Evolutionary conservation across 139 green algal species (phyloP).

Genomic region (Mesotaenium endlicherianum): DNA sequence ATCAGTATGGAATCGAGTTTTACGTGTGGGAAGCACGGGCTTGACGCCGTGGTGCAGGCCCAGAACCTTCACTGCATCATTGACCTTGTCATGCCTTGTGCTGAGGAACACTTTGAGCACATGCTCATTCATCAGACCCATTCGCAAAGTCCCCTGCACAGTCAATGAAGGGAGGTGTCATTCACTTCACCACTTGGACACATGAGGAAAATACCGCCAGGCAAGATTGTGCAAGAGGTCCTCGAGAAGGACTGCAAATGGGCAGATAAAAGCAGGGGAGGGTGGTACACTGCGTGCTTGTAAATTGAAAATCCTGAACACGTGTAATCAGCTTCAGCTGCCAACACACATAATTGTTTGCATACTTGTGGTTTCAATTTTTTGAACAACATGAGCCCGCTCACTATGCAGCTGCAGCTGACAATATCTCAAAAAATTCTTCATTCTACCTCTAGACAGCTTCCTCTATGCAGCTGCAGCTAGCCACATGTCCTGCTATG

Average conservation of each 20-base stretch:
- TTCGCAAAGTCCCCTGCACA: not conserved
- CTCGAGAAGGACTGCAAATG: not conserved
- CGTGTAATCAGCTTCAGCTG: no score
- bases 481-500: not conserved
- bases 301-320: no score
- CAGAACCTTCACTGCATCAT: not conserved
- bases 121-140: not conserved
- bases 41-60: not conserved
- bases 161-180: not conserved
- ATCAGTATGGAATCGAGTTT: not conserved
- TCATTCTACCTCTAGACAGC: not conserved
- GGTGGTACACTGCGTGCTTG: not conserved
- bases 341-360: no score
- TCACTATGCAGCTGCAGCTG: no score
- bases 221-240: not conserved
- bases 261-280: not conserved
- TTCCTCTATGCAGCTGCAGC: not conserved
- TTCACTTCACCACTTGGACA: not conserved
- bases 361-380: no score
- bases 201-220: not conserved
- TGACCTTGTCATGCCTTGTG: not conserved
- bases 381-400: no score
- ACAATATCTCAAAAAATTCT: no score
- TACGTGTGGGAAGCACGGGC: conserved; percentile 8
- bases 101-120: not conserved